These are phyloP conservation scores for Francoa sonchifolia DNA, from an alignment of 441 rosid genomes.

Conservation along the genomic window DNA sequence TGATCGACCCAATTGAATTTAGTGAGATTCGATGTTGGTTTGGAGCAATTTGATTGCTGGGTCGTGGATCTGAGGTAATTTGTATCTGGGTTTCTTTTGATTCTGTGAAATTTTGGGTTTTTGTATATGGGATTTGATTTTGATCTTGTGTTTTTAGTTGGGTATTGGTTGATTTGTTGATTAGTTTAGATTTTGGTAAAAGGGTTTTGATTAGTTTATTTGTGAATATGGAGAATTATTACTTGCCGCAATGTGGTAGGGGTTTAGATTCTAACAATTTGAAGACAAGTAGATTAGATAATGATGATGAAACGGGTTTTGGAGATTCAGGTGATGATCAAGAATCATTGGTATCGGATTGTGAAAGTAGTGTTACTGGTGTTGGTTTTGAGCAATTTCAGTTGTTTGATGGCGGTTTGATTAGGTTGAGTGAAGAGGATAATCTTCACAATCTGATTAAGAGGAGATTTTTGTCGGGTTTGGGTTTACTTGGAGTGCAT, in stretches of 20 bases:
- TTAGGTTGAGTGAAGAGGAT: constrained; percentile 35
- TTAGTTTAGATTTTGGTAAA: neutral
- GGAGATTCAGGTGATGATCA: constrained; percentile 7
- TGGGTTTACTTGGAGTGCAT: constrained; percentile 31
- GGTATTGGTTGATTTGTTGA: neutral
- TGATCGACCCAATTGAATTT: no score
- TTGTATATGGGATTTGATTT: no score
- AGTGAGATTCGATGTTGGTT: no score
- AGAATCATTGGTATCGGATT: constrained; percentile 31
- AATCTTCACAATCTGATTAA: constrained; percentile 32
- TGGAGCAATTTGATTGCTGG: no score
- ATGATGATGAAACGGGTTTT: neutral
- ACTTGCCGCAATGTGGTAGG: no score
- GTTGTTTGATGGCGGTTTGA: constrained; percentile 16
- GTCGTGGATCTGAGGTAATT: no score
- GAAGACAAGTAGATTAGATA: neutral
- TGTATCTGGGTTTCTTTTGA: no score
- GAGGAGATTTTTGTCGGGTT: constrained; percentile 26
- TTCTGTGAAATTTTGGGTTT: no score
- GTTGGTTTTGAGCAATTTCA: constrained; percentile 4
- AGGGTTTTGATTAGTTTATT: neutral
- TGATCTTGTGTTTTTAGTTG: no score
- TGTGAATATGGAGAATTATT: no score
- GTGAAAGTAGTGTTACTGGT: constrained; percentile 32
- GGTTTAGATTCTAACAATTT: constrained; percentile 1